Evolutionary conservation across 2,329 filamentous ascomycete species (phyloP).

Genomic region (Canariomyces notabilis): DNA sequence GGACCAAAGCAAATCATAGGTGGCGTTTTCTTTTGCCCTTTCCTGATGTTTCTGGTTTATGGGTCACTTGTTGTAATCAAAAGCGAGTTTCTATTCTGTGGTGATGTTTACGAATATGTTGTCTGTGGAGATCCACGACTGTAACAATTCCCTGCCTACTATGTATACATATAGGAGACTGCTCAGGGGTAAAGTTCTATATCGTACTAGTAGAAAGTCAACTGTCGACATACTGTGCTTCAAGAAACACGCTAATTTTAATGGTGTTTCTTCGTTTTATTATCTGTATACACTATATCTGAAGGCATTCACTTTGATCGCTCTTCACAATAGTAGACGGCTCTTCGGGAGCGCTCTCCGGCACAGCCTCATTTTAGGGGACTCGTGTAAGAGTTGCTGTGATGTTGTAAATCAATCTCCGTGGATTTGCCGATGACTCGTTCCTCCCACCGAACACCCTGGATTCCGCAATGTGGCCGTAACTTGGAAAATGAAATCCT

Average conservation of each 20-base stretch:
- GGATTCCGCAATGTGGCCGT: conserved; percentile 5
- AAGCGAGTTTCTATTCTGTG: not conserved
- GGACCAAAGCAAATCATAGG: not conserved
- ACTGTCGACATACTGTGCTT: too few species aligned
- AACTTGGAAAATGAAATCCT: not conserved
- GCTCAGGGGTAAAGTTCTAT: too few species aligned
- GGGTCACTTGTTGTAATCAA: not conserved
- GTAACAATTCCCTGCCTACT: too few species aligned
- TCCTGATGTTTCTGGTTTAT: not conserved
- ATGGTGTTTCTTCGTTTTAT: too few species aligned
- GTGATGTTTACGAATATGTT: too few species aligned
- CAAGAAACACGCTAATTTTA: too few species aligned
- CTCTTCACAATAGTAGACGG: too few species aligned
- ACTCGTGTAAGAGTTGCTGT: conserved; percentile 1
- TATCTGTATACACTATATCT: too few species aligned
- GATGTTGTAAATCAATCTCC: conserved; percentile 4
- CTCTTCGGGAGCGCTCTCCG: not conserved
- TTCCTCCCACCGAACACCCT: not conserved
- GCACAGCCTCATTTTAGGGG: conserved; percentile 5
- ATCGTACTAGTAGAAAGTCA: too few species aligned
- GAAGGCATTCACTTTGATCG: too few species aligned
- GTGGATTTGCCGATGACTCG: conserved; percentile 10
- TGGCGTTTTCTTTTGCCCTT: not conserved
- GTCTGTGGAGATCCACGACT: too few species aligned
- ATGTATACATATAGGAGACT: too few species aligned